Conservation (phyloP, 2,329 filamentous ascomycete genomes). For the Neofusicoccum sp. region DNA sequence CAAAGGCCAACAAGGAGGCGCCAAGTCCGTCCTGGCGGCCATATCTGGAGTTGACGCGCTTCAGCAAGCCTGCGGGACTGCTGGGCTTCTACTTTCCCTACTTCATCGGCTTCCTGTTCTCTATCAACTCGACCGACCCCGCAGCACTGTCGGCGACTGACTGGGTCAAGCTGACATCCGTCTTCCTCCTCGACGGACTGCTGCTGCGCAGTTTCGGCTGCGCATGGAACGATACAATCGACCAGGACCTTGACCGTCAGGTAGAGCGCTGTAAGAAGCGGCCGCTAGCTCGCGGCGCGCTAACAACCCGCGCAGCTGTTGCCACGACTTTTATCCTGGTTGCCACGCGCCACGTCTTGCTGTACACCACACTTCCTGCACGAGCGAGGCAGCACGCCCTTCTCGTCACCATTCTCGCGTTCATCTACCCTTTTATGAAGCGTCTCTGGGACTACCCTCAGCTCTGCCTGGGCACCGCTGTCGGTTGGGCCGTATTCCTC, state of each 20-base stretch:
- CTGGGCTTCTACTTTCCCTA: slow-evolving; percentile 16
- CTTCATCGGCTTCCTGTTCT: slow-evolving; percentile 5
- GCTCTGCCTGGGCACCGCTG: slow-evolving; percentile 53
- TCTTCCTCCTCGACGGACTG: not conserved
- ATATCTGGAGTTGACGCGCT: slow-evolving; percentile 11
- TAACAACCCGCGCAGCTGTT: slow-evolving; percentile 36
- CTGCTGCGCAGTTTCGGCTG: slow-evolving; percentile 35
- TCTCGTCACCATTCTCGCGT: slow-evolving; percentile 47
- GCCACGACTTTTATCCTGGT: slow-evolving; percentile 39
- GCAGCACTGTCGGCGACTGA: not conserved
- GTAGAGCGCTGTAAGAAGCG: slow-evolving; percentile 26
- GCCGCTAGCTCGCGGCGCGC: slow-evolving; percentile 1
- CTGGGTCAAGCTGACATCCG: not conserved
- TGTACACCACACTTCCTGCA: slow-evolving; percentile 46
- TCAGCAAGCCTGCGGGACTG: slow-evolving; percentile 1
- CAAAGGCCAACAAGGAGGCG: not conserved
- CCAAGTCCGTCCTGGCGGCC: not conserved
- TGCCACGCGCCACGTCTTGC: slow-evolving; percentile 30
- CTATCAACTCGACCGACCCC: not conserved
- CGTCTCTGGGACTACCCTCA: slow-evolving; percentile 58
- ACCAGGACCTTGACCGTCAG: slow-evolving; percentile 56
- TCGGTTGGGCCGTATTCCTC: slow-evolving; percentile 41
- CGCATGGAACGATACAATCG: slow-evolving; percentile 60
- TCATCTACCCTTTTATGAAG: slow-evolving; percentile 56
- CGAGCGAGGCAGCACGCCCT: slow-evolving; percentile 47